These are phyloP conservation scores for Carex littledalei DNA, from an alignment of 176 grass and related monocot species.

Conservation along the genomic window DNA sequence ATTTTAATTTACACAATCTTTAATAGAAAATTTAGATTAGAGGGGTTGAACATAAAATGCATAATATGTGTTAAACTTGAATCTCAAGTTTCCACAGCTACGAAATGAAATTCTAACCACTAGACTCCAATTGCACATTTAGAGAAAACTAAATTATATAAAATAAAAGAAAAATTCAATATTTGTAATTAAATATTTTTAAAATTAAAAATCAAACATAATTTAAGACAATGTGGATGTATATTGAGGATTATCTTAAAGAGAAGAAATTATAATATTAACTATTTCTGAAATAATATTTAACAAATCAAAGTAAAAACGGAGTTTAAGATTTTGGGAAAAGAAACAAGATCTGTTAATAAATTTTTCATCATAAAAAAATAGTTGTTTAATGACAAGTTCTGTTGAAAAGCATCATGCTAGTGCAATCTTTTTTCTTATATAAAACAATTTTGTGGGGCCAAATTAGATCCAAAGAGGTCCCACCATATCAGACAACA, in stretches of 20 bases:
- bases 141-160: no score
- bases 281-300: neutral
- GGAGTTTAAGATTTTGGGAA: neutral
- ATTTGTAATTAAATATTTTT: no score
- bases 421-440: neutral
- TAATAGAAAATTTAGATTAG: no score
- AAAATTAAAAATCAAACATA: no score
- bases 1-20: neutral
- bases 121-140: no score
- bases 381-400: neutral
- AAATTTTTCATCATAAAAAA: neutral
- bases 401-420: neutral
- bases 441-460: neutral
- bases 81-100: no score
- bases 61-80: no score
- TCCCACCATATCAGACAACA: conserved; percentile 14
- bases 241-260: neutral
- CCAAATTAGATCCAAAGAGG: neutral
- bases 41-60: no score
- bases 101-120: no score
- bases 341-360: neutral
- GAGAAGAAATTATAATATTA: neutral
- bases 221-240: no score
- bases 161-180: no score
- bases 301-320: neutral